Conservation (phyloP, 2,329 filamentous ascomycete species). For the Fusarium armeniacum region DNA sequence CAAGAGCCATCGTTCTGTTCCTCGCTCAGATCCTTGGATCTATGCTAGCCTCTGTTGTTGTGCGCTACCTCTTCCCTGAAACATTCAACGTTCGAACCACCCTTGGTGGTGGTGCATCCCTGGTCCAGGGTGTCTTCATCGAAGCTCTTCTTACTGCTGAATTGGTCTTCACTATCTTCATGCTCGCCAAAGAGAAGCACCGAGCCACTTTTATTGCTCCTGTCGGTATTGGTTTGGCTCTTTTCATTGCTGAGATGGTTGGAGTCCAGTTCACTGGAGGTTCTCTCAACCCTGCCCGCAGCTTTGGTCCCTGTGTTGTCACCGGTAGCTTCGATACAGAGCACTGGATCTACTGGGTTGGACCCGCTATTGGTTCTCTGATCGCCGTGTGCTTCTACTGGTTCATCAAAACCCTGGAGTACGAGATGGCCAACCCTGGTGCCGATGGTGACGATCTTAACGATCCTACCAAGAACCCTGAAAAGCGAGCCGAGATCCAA, state of each 20-base stretch:
- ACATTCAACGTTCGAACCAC: conserved; percentile 59
- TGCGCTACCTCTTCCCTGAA: conserved; percentile 60
- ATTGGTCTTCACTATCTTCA: conserved; percentile 64
- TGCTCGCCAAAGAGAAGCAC: conserved; percentile 67
- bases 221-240: conserved; percentile 62
- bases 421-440: conserved; percentile 63
- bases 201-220: conserved; percentile 63
- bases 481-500: conserved; percentile 55
- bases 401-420: conserved; percentile 59
- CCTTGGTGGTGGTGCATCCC: conserved; percentile 56
- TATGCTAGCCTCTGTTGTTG: conserved; percentile 60
- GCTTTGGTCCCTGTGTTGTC: conserved; percentile 62
- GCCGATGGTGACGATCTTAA: conserved; percentile 61
- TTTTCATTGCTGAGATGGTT: conserved; percentile 62
- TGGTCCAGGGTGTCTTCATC: conserved; percentile 64
- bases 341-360: conserved; percentile 65
- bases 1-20: conserved; percentile 64
- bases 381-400: conserved; percentile 57
- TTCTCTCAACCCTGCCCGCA: conserved; percentile 62
- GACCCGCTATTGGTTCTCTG: conserved; percentile 53
- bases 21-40: conserved; percentile 65
- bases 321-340: conserved; percentile 58
- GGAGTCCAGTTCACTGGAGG: conserved; percentile 65
- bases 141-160: conserved; percentile 65
- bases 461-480: conserved; percentile 60